Evolutionary conservation across 2,329 filamentous ascomycete genomes (phyloP), one percentile per base, ranked within the genome.

Genomic region (Phoma sp.): DNA sequence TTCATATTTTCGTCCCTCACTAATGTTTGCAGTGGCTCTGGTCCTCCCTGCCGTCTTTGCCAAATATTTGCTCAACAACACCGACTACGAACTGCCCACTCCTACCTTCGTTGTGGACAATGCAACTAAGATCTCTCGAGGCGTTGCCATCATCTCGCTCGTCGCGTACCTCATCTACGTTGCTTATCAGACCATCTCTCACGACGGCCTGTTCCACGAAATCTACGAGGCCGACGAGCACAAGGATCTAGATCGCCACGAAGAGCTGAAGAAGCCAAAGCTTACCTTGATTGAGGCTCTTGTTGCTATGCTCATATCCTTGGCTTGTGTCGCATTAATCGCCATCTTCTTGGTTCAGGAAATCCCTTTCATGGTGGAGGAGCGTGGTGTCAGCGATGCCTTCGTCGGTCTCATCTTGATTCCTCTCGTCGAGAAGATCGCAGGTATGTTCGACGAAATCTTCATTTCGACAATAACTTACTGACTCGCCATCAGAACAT

Each of bases 401-500:
- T 88, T 88, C 60, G 77, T 88, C 58, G 85, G 91, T 66, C 79
- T 96, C 33, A 94, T 95, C 61, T 81, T 96, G 0, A 84, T 95
- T 5, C 88, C 90, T 4, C 81, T 96, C 0, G 91, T 95, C 6
- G 92, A 96, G 71, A 96, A 96, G 75, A 88, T 89, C 2, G 91
- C 91, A 12, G 70, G 70, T 73, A 65, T 24, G 64, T 59, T 31
- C 8, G 17, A 39, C 9, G 13, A 9, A 15, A 2, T n/a, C 3
- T n/a, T 8, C 29, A 31, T 2, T 2, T 29, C 17, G 15, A 15
- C 6, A 10, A 15, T 35, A 6, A 10, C 6, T 3, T 37, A 24
- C 55, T 63, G 32, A 66, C 43, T 50, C 43, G 4, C 3, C 13
- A 12, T n/a, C 57, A 67, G 91, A 96, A 74, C 91, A 96, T 75